Evolutionary conservation across 2,329 filamentous ascomycete genomes (phyloP), one percentile per base, ranked within the genome.

Genomic region (Geoglossum cookeanum): DNA sequence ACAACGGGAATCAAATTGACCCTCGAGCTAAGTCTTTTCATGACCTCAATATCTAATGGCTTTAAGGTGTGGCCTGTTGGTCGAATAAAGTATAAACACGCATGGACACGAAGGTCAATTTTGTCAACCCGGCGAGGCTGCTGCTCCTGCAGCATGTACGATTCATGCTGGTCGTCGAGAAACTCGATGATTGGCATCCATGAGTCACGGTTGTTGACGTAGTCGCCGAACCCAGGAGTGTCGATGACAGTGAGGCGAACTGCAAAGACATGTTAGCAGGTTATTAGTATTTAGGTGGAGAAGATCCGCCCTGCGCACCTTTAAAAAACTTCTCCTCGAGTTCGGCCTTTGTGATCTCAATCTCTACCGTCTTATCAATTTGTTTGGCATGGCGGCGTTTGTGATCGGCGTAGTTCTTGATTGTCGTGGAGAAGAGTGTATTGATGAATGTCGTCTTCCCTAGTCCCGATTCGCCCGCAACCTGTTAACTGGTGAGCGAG

Each of bases 261-360:
- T 97, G 68, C 57, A 65, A 4, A 30, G 13, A 32, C 55, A 37
- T 49, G 63, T 59, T 45, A 56, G 65, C 37, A 56, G 9, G 3
- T 3, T 8, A n/a, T n/a, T 6, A 27, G 29, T 29, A 27, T 15
- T 17, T 15, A 17, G 27, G 3, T 35, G 22, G 39, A 39, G 35
- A 33, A 6, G 13, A 4, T 30, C n/a, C n/a, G 22, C 2, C 37
- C 44, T 27, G n/a, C 68, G 58, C 77, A 96, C 91, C 91, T 81
- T 98, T 98, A 85, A 98, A 98, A 80, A 98, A 98, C 78, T 98
- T 98, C 84, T 98, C 92, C 76, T 98, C 92, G 62, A 98, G 78
- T 78, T 98, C 92, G 59, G 92, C 92, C 81, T 98, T 98, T 72
- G 92, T 98, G 70, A 98, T 98, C 74, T 98, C 92, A 66, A 98